These are phyloP conservation scores for Ashbya aceris DNA, from an alignment of 1,139 yeast genomes.

Conservation along the genomic window DNA sequence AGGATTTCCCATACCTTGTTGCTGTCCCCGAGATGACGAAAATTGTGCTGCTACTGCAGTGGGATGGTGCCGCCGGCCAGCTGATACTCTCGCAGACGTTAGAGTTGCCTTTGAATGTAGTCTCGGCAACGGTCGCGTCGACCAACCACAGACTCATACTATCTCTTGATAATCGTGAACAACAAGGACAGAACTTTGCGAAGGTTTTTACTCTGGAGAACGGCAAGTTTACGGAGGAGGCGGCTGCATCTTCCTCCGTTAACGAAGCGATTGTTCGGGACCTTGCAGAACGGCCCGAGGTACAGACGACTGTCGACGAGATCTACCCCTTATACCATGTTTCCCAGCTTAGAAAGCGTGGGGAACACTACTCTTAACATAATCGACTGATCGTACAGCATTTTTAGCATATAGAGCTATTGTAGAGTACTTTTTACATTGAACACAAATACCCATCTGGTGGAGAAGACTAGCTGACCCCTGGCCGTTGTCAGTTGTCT, in stretches of 20 bases:
- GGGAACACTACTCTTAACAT: conserved; percentile 47
- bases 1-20: conserved; percentile 31
- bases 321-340: conserved; percentile 57
- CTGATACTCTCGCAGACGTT: conserved; percentile 29
- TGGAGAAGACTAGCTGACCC: too few species aligned
- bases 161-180: conserved; percentile 38
- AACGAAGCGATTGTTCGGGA: conserved; percentile 14
- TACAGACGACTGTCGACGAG: conserved; percentile 34
- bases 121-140: conserved; percentile 30
- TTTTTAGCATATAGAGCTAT: too few species aligned
- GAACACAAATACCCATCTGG: too few species aligned
- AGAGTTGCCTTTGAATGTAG: conserved; percentile 28
- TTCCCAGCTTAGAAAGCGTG: conserved; percentile 66
- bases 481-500: too few species aligned
- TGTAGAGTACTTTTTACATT: too few species aligned
- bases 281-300: conserved; percentile 19
- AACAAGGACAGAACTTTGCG: conserved; percentile 21
- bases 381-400: too few species aligned
- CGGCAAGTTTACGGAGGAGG: conserved; percentile 31
- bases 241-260: conserved; percentile 12
- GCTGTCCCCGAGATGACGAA: conserved; percentile 51
- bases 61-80: conserved; percentile 25
- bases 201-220: conserved; percentile 30
- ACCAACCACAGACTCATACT: conserved; percentile 33
- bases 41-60: conserved; percentile 38